Base-by-base conservation (phyloP, 2,329 filamentous ascomycete species). In the Microdochium nivale region DNA sequence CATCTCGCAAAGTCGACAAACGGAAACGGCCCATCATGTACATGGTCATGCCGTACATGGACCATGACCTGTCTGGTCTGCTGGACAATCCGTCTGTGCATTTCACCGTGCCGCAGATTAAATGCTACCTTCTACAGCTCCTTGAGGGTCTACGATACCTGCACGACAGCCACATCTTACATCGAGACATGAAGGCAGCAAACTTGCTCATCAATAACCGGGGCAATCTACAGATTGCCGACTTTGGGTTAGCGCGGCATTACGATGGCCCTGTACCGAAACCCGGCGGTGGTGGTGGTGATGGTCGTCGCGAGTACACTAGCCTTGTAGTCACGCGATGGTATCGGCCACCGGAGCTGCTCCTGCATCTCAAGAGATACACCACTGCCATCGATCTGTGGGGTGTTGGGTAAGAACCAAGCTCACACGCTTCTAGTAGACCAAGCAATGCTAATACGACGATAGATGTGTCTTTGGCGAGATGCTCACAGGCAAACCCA, bases 1-100 rank as follows among this genome's bases (percentile, higher is more conserved):
- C 50, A 64, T 55, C 53, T 70, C 16, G 44, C 50, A 52, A 61
- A 85, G 83, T 81, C 60, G 87, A 92, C 65, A 88, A 89, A 68
- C 81, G 86, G 59, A 90, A 88, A 68, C 83, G 86, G 54, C 85
- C 86, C 3, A 91, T 91, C 60, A 90, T 99, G 77, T 97, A 97
- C 71, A 99, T 99, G 94, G 92, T 95, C 49, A 96, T 86, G 46
- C 94, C 92, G 7, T 99, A 99, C 69, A 96, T 97, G 90, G 91
- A 97, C 61, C 94, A 99, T 70, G 94, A 99, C 70, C 79, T 99
- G n/a, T 95, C 92, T 9, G 94, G 94, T 46, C 81, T 99, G 27
- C 83, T 99, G 61, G 94, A 97, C 67, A 99, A 99, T 62, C 92
- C 92, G 10, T 84, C 86, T 7, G 91, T 99, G 37, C 80, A 81